Evolutionary conservation across 164 flowering plant genomes (phyloP).

Genomic region (Sedum album): DNA sequence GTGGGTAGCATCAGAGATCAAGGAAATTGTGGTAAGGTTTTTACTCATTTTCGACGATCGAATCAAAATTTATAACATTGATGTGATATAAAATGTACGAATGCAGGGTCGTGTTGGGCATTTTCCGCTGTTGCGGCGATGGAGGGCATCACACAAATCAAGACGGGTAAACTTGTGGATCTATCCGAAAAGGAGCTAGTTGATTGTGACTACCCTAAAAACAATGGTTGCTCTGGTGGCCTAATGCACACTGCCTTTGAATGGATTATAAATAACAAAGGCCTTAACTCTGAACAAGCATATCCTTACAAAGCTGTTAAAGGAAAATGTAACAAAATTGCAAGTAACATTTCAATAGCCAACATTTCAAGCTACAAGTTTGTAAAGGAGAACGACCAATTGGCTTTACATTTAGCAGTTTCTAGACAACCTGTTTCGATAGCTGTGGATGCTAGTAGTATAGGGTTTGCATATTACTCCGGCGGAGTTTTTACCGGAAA

Average conservation of each 20-base stretch:
- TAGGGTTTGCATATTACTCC: constrained; percentile 20
- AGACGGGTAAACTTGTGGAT: constrained; percentile 19
- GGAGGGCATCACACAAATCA: constrained; percentile 19
- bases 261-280: neutral
- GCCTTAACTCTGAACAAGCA: neutral
- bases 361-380: neutral
- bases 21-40: no score
- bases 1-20: no score
- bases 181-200: constrained; percentile 28
- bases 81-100: constrained; percentile 11
- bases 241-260: constrained; percentile 24
- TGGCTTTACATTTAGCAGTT: constrained; percentile 19
- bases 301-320: neutral
- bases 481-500: constrained; percentile 23
- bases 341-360: neutral
- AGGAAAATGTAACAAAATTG: neutral
- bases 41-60: no score
- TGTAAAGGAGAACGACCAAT: neutral
- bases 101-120: constrained; percentile 28
- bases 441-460: constrained; percentile 18
- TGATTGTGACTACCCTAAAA: constrained; percentile 18
- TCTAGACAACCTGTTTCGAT: constrained; percentile 24
- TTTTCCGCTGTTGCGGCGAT: no score
- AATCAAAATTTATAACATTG: neutral
- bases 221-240: constrained; percentile 19